Percentiles rank a stretch among this genome's conserved stretches.
Evolutionary conservation across 495 filamentous ascomycete species (phyloP).

Genomic region (Collariella sp.): DNA sequence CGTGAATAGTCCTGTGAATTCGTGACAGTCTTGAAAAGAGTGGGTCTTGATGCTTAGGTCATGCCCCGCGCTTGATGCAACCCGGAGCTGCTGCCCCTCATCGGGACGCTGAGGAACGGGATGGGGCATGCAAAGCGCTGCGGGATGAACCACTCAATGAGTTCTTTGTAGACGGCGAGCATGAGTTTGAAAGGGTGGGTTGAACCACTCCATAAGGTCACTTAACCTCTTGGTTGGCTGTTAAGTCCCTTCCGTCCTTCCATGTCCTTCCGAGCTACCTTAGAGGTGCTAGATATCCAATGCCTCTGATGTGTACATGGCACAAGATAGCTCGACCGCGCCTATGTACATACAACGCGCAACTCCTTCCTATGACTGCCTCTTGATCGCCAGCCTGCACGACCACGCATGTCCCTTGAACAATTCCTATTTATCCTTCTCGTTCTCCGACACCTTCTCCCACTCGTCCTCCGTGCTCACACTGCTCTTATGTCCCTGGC

Average conservation of each 20-base stretch:
- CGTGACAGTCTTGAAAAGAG: too few species aligned
- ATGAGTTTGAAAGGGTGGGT: background rate
- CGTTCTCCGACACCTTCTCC: constrained; percentile 51
- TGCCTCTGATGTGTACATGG: background rate
- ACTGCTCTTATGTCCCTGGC: constrained; percentile 34
- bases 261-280: too few species aligned
- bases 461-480: constrained; percentile 52
- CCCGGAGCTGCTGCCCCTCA: background rate
- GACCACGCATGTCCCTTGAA: background rate
- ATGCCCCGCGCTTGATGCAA: background rate
- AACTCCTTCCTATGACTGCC: background rate
- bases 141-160: too few species aligned
- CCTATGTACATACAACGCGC: background rate
- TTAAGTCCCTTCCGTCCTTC: background rate
- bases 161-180: too few species aligned
- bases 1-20: background rate
- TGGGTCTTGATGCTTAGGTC: background rate
- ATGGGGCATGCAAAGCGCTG: too few species aligned
- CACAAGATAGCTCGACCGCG: background rate
- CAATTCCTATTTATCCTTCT: constrained; percentile 38
- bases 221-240: background rate
- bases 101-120: too few species aligned
- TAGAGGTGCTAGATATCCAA: too few species aligned
- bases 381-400: background rate
- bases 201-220: background rate